phyloP scores from a whole-genome alignment of 305 asterid genomes.

The Solanum hybrid region DNA sequence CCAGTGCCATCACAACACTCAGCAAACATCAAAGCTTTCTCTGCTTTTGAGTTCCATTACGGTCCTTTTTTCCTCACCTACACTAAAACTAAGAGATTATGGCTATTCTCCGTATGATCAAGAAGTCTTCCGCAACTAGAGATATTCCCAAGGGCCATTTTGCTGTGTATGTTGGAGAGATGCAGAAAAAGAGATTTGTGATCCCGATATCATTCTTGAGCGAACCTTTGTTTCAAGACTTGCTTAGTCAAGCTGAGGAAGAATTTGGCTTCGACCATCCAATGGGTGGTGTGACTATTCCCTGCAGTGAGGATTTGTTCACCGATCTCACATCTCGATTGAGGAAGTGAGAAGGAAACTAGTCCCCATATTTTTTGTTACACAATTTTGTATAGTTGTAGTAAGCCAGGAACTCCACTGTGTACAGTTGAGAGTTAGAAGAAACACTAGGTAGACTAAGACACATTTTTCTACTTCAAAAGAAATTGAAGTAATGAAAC shows the following conservation, averaged over 20 bases:
- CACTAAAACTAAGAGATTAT: background rate
- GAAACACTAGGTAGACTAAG: background rate
- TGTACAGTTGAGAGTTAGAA: background rate
- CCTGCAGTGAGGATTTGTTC: conserved; percentile 26
- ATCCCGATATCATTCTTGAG: conserved; percentile 16
- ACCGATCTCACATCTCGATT: background rate
- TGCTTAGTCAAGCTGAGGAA: conserved; percentile 5
- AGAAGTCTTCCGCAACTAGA: background rate
- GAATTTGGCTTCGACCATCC: conserved; percentile 3
- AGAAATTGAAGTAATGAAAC: background rate
- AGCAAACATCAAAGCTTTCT: background rate
- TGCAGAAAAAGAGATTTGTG: conserved; percentile 13
- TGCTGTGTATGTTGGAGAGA: conserved; percentile 9
- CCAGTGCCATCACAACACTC: background rate
- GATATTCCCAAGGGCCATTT: background rate
- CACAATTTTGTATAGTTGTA: background rate
- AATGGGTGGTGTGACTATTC: conserved; percentile 16
- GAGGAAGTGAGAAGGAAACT: background rate
- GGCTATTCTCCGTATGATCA: conserved; percentile 1
- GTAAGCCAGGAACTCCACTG: background rate
- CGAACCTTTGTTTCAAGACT: conserved; percentile 23
- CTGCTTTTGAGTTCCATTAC: background rate
- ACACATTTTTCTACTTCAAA: background rate
- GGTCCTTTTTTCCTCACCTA: background rate
- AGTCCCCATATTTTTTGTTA: background rate